A percentile compares a stretch with the other conserved stretches of the same genome.
phyloP scores from a whole-genome alignment of 2,329 filamentous ascomycete genomes.

The Fusarium mundagurra region DNA sequence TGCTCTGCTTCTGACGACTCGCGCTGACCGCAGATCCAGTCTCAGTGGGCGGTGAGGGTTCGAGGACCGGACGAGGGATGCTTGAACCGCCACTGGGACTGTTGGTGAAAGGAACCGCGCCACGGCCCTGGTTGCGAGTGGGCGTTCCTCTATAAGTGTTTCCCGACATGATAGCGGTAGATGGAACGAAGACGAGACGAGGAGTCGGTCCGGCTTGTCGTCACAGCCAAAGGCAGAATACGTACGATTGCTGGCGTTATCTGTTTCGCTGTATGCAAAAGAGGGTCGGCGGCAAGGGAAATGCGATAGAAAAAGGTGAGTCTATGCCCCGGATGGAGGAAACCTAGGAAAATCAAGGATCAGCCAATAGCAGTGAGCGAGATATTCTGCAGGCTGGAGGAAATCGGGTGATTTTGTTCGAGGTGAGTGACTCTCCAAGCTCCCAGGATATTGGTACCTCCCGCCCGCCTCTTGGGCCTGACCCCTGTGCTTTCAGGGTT shows the following conservation, averaged over 20 bases:
- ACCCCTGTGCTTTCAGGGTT: conserved; percentile 22
- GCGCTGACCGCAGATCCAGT: conserved; percentile 80
- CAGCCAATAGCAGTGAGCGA: conserved; percentile 42
- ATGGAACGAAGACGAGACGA: conserved; percentile 31
- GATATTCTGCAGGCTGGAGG: conserved; percentile 37
- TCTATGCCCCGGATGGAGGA: conserved; percentile 26
- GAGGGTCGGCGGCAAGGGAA: conserved; percentile 22
- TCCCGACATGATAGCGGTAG: conserved; percentile 60
- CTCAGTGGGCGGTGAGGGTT: conserved; percentile 65
- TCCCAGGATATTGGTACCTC: conserved; percentile 27
- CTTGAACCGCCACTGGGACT: conserved; percentile 68
- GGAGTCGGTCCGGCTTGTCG: conserved; percentile 30
- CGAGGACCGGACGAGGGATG: conserved; percentile 78
- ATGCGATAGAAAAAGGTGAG: conserved; percentile 28
- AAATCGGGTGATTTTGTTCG: conserved; percentile 43
- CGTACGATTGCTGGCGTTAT: conserved; percentile 23
- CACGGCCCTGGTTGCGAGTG: conserved; percentile 67
- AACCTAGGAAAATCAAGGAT: conserved; percentile 25
- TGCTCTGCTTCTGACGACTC: conserved; percentile 94
- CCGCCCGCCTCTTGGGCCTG: conserved; percentile 9
- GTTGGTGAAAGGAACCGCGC: conserved; percentile 67
- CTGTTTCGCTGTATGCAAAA: conserved; percentile 28
- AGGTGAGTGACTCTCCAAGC: conserved; percentile 27
- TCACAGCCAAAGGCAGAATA: conserved; percentile 26
- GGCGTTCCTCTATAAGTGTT: conserved; percentile 77